Conservation (phyloP, 2,329 filamentous ascomycete species). For the Podosphaera fusca region DNA sequence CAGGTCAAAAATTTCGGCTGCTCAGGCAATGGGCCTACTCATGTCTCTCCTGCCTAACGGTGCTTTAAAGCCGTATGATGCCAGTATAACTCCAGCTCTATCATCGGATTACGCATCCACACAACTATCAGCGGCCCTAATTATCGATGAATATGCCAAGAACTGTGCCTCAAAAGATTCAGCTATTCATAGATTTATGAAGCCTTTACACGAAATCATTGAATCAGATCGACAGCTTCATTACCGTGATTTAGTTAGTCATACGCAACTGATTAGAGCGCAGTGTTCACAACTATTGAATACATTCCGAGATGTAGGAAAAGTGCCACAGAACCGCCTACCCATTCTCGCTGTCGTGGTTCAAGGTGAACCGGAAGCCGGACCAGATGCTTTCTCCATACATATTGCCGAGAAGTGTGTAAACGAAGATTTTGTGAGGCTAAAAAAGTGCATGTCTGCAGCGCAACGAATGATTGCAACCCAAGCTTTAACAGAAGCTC, state of each 20-base stretch:
- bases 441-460: conserved; percentile 75
- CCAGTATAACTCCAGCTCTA: conserved; percentile 40
- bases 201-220: conserved; percentile 48
- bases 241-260: conserved; percentile 79
- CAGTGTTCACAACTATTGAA: conserved; percentile 81
- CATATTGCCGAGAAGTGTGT: conserved; percentile 73
- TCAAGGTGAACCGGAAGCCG: conserved; percentile 78
- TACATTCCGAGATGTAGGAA: conserved; percentile 76
- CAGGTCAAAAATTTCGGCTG: conserved; percentile 69
- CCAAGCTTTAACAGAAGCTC: conserved; percentile 57
- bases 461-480: conserved; percentile 68
- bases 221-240: conserved; percentile 59
- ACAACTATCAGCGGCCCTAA: conserved; percentile 60
- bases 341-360: conserved; percentile 74
- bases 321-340: conserved; percentile 50
- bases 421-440: conserved; percentile 59
- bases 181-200: conserved; percentile 31
- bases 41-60: conserved; percentile 52
- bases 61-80: conserved; percentile 39
- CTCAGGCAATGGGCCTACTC: conserved; percentile 64
- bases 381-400: conserved; percentile 79
- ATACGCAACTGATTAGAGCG: conserved; percentile 67
- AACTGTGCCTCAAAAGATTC: conserved; percentile 26
- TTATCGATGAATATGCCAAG: conserved; percentile 74
- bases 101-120: conserved; percentile 59